Evolutionary conservation across 352 stramenopile genomes (phyloP).

Genomic region (Plasmopara muralis): DNA sequence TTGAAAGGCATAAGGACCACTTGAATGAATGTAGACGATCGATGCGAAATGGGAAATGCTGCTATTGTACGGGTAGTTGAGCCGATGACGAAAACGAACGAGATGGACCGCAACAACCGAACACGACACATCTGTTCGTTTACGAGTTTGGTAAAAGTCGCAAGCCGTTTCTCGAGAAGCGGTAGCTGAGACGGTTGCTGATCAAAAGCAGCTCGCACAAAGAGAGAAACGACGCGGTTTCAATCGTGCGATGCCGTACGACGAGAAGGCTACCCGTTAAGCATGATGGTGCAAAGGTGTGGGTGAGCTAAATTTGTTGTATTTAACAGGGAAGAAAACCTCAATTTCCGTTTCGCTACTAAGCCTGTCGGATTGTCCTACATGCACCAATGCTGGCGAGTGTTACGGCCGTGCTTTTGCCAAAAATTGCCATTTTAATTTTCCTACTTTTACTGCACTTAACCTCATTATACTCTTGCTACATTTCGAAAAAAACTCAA

Average conservation of each 20-base stretch:
- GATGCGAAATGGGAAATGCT: slow-evolving; percentile 12
- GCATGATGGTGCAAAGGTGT: neutral
- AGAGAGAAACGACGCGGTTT: slow-evolving; percentile 12
- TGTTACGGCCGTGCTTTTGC: no score
- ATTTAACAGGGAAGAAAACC: neutral
- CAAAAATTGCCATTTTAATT: no score
- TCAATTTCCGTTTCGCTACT: neutral
- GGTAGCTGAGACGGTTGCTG: slow-evolving; percentile 4
- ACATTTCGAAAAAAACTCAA: no score
- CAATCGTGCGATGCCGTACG: slow-evolving; percentile 5
- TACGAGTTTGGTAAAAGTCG: neutral
- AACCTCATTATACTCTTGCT: no score
- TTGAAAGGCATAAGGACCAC: slow-evolving; percentile 15
- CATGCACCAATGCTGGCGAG: no score
- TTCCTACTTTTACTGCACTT: no score
- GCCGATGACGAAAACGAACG: slow-evolving; percentile 15
- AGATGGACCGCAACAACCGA: neutral
- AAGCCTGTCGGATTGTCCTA: slow-evolving; percentile 1
- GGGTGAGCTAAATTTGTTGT: neutral
- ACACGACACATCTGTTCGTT: no score
- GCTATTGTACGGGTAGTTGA: slow-evolving; percentile 10
- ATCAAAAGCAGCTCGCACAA: slow-evolving; percentile 15
- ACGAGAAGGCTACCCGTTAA: neutral
- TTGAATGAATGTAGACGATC: slow-evolving; percentile 5
- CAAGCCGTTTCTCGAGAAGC: neutral